phyloP scores from a whole-genome alignment of 495 filamentous ascomycete species.

The Neurospora tetrasperma region DNA sequence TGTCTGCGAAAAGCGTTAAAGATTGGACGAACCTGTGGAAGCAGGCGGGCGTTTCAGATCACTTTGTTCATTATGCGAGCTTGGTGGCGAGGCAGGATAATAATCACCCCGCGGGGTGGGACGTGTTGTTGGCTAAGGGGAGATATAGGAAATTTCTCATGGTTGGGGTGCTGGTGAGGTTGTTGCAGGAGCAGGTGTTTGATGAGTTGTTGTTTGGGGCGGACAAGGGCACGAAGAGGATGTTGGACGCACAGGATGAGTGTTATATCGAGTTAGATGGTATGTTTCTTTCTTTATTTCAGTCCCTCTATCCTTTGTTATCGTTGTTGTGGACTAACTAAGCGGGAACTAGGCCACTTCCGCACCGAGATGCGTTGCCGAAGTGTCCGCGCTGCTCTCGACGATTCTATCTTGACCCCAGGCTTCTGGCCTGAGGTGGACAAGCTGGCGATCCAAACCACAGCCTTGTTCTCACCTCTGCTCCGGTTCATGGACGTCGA shows the following conservation, averaged over 20 bases:
- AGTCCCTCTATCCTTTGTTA: not conserved
- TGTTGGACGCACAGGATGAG: constrained; percentile 28
- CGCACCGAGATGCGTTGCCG: constrained; percentile 29
- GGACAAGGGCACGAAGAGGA: constrained; percentile 9
- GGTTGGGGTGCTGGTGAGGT: constrained; percentile 29
- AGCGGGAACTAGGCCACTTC: constrained; percentile 23
- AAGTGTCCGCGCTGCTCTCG: constrained; percentile 18
- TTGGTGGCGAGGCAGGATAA: constrained; percentile 29
- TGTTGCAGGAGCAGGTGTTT: constrained; percentile 35
- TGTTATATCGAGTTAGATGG: constrained; percentile 28
- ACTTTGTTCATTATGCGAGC: constrained; percentile 27
- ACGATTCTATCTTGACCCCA: constrained; percentile 19
- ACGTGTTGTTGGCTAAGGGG: constrained; percentile 23
- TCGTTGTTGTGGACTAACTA: not conserved
- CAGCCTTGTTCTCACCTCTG: constrained; percentile 31
- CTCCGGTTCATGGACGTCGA: constrained; percentile 25
- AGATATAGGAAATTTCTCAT: constrained; percentile 30
- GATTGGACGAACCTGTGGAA: constrained; percentile 5
- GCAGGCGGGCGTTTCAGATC: constrained; percentile 9
- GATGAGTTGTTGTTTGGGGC: constrained; percentile 36
- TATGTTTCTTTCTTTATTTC: constrained; percentile 9
- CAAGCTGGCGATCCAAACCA: constrained; percentile 28
- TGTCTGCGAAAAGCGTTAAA: not conserved
- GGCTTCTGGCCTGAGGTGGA: constrained; percentile 35
- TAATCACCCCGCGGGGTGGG: constrained; percentile 27